phyloP scores from a whole-genome alignment of 2,329 filamentous ascomycete species.

The Pseudogymnoascus sp. region DNA sequence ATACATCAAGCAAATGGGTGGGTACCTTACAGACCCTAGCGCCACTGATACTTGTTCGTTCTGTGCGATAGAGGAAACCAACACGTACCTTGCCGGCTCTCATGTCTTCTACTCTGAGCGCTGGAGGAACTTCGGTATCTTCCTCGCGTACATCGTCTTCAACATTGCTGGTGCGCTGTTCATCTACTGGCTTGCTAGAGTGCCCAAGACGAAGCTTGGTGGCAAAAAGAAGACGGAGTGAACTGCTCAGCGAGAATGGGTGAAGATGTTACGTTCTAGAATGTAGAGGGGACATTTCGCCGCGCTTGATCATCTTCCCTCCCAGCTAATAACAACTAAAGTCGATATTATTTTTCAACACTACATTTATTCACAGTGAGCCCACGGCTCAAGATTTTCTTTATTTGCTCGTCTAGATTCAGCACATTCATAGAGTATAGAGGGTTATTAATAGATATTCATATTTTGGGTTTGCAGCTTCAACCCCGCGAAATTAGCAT shows the following conservation, averaged over 20 bases:
- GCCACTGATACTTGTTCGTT: slow-evolving; percentile 45
- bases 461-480: no score
- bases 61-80: slow-evolving; percentile 44
- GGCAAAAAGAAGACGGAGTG: not conserved
- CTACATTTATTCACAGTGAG: no score
- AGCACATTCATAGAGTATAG: no score
- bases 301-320: no score
- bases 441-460: no score
- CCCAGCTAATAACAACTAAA: no score
- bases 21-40: slow-evolving; percentile 40
- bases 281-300: no score
- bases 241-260: not conserved
- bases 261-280: not conserved
- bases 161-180: slow-evolving; percentile 45
- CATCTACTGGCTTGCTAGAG: slow-evolving; percentile 45
- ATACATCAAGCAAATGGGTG: slow-evolving; percentile 38
- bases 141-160: slow-evolving; percentile 50
- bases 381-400: no score
- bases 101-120: slow-evolving; percentile 47
- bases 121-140: slow-evolving; percentile 60
- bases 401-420: no score
- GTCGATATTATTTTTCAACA: no score
- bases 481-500: no score
- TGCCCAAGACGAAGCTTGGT: slow-evolving; percentile 32
- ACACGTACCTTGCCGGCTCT: slow-evolving; percentile 41